A percentile compares a stretch with the other conserved stretches of the same genome.
These are phyloP conservation scores for Fusarium agapanthi DNA, from an alignment of 2,329 filamentous ascomycete species.

Conservation along the genomic window DNA sequence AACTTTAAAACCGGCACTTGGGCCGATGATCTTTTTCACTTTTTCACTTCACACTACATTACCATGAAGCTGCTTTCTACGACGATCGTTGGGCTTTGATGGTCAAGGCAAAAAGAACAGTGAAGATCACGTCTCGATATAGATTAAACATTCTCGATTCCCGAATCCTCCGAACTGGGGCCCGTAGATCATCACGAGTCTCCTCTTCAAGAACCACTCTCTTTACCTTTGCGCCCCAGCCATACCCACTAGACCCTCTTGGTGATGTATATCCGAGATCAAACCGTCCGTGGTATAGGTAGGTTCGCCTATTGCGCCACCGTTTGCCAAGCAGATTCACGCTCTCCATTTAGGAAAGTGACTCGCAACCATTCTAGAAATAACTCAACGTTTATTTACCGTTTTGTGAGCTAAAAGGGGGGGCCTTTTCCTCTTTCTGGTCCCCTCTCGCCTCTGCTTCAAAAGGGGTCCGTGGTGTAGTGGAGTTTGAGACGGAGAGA, in stretches of 20 bases:
- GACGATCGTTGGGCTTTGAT: neutral
- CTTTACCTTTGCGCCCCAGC: neutral
- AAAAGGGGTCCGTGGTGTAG: neutral
- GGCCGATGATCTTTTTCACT: neutral
- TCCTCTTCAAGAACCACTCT: neutral
- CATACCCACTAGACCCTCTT: neutral
- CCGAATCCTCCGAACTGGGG: neutral
- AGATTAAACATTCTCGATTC: neutral
- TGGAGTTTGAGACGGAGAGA: neutral
- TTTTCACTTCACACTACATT: neutral
- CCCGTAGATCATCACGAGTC: conserved; percentile 1
- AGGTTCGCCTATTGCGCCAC: neutral
- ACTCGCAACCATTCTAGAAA: neutral
- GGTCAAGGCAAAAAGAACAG: neutral
- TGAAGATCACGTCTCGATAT: neutral
- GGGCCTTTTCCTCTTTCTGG: neutral
- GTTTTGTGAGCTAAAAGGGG: neutral
- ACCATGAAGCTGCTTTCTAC: neutral
- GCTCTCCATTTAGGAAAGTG: neutral
- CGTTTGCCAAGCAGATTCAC: neutral
- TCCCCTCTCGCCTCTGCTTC: neutral
- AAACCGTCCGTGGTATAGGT: neutral
- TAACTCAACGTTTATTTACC: neutral
- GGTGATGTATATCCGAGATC: neutral
- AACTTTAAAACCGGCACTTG: neutral